phyloP scores from a whole-genome alignment of 108 stramenopile genomes.

The Pseudonitzschia pungens region DNA sequence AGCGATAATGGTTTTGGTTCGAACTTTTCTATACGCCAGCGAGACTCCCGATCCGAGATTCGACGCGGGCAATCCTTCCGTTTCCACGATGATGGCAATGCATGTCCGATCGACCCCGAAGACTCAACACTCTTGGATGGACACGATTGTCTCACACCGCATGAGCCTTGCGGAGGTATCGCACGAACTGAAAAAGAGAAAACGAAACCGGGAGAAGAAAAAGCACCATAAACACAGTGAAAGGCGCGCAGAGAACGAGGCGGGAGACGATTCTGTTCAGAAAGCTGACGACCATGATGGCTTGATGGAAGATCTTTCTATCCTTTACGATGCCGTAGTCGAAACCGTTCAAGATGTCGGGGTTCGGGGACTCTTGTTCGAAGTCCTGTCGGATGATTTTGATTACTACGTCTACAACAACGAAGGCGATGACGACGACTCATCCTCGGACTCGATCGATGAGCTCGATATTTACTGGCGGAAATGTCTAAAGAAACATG shows the following conservation, averaged over 20 bases:
- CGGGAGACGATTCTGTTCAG: too few species aligned
- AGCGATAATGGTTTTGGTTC: background rate
- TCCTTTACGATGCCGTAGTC: background rate
- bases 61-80: background rate
- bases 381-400: conserved; percentile 2
- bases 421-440: background rate
- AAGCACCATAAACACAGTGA: background rate
- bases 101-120: background rate
- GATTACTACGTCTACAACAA: conserved; percentile 6
- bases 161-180: background rate
- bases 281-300: background rate
- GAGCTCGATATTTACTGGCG: background rate
- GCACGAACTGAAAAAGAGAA: background rate
- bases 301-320: background rate
- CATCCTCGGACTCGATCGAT: background rate
- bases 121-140: background rate
- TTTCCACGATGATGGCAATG: background rate
- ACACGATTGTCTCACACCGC: background rate
- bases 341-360: background rate
- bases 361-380: conserved; percentile 9
- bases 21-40: background rate
- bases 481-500: background rate
- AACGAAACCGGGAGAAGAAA: background rate
- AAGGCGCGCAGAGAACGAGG: background rate
- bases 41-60: background rate